Conservation (phyloP, 257 asterid species). For the Solanum medicagineum region DNA sequence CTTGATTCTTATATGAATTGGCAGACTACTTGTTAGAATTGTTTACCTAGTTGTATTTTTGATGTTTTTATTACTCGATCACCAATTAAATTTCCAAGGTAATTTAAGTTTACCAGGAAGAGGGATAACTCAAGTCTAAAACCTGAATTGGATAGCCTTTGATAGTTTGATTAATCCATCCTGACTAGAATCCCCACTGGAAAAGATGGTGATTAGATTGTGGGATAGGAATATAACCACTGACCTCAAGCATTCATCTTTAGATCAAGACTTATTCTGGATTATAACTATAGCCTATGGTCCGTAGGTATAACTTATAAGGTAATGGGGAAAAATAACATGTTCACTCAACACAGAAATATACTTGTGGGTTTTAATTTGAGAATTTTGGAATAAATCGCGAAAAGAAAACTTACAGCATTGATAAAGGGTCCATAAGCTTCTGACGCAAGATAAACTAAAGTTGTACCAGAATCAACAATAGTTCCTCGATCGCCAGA, state of each 20-base stretch:
- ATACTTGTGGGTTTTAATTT: background rate
- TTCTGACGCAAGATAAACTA: conserved; percentile 68
- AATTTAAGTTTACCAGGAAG: background rate
- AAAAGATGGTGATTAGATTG: background rate
- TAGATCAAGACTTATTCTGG: no score
- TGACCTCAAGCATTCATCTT: background rate
- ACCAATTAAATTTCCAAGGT: background rate
- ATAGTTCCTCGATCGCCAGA: conserved; percentile 59
- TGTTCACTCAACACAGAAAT: background rate
- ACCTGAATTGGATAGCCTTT: background rate
- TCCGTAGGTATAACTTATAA: background rate
- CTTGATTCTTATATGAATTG: background rate
- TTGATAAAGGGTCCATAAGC: conserved; percentile 71
- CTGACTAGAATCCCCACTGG: background rate
- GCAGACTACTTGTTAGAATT: background rate
- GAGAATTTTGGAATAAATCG: background rate
- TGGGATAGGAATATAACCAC: background rate
- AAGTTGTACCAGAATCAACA: conserved; percentile 83
- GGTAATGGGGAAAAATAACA: background rate
- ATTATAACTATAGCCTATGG: background rate
- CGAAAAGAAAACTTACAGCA: conserved; percentile 37
- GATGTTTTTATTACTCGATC: background rate
- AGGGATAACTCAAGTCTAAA: background rate
- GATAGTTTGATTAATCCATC: background rate
- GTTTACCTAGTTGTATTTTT: background rate